Evolutionary conservation across 768 basidiomycete species (phyloP).

Genomic region (Dacryopinax spathularia): DNA sequence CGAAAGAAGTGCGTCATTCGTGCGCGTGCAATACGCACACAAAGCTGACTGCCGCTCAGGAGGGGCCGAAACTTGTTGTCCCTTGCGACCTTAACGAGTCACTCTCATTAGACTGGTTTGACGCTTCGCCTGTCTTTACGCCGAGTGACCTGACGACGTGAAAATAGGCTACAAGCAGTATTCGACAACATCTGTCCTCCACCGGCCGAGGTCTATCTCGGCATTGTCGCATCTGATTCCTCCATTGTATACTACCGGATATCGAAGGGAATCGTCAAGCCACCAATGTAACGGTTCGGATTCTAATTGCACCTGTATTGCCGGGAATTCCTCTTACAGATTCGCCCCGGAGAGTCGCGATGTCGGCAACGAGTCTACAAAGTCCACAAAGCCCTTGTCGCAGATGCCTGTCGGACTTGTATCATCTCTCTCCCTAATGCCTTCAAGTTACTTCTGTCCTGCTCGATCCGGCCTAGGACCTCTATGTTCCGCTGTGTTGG

Average conservation of each 20-base stretch:
- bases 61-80: constrained; percentile 35
- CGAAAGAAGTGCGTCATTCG: constrained; percentile 32
- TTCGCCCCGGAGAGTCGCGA: too few relatives aligned
- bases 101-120: constrained; percentile 48
- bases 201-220: constrained; percentile 41
- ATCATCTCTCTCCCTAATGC: too few relatives aligned
- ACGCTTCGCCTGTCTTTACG: background rate
- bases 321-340: too few relatives aligned
- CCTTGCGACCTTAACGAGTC: constrained; percentile 57
- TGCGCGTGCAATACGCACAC: constrained; percentile 7
- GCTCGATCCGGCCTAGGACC: too few relatives aligned
- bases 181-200: constrained; percentile 39
- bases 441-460: too few relatives aligned
- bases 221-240: constrained; percentile 60
- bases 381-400: too few relatives aligned
- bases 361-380: too few relatives aligned
- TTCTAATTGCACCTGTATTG: too few relatives aligned
- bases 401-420: too few relatives aligned
- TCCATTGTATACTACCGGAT: constrained; percentile 78
- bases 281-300: constrained; percentile 15
- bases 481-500: too few relatives aligned
- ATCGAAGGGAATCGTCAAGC: constrained; percentile 63
- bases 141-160: background rate
- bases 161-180: constrained; percentile 45
- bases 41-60: constrained; percentile 15